Conservation (phyloP, 768 basidiomycete genomes). For the Lentinula edodes region DNA sequence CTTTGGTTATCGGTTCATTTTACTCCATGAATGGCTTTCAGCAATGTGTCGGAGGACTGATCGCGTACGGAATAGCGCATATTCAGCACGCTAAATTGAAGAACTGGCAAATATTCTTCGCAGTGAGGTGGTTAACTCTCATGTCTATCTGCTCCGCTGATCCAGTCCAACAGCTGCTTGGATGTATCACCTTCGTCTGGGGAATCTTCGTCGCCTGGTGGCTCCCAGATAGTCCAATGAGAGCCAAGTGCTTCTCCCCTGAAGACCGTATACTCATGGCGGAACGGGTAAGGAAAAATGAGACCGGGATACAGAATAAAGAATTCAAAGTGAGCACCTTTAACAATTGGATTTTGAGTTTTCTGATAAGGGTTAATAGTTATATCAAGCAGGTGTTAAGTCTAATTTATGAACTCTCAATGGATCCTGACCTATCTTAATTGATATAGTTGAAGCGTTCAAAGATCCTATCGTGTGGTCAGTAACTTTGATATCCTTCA, state of each 20-base stretch:
- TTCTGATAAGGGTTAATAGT: slow-evolving; percentile 7
- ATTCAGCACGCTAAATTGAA: slow-evolving; percentile 33
- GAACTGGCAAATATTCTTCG: slow-evolving; percentile 47
- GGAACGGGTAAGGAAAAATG: slow-evolving; percentile 46
- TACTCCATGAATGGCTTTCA: slow-evolving; percentile 45
- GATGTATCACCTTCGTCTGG: slow-evolving; percentile 41
- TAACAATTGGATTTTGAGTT: neutral
- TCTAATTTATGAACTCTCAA: too few species aligned
- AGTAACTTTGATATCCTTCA: slow-evolving; percentile 39
- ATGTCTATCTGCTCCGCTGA: neutral
- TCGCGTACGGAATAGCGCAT: slow-evolving; percentile 45
- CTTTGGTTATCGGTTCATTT: slow-evolving; percentile 37
- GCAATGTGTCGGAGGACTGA: slow-evolving; percentile 42
- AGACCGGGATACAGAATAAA: slow-evolving; percentile 47
- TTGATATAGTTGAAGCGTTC: slow-evolving; percentile 32
- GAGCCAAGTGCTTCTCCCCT: slow-evolving; percentile 40
- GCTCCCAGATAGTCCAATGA: slow-evolving; percentile 46
- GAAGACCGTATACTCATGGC: slow-evolving; percentile 43
- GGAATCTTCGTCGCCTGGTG: slow-evolving; percentile 43
- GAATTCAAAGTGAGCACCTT: slow-evolving; percentile 33
- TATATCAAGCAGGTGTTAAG: slow-evolving; percentile 25
- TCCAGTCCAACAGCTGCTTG: slow-evolving; percentile 29
- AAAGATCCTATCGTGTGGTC: slow-evolving; percentile 42
- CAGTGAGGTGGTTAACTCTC: slow-evolving; percentile 16
- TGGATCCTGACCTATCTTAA: neutral